Conservation (phyloP, 148 eudicot species). For the Chenopodium quinoa region DNA sequence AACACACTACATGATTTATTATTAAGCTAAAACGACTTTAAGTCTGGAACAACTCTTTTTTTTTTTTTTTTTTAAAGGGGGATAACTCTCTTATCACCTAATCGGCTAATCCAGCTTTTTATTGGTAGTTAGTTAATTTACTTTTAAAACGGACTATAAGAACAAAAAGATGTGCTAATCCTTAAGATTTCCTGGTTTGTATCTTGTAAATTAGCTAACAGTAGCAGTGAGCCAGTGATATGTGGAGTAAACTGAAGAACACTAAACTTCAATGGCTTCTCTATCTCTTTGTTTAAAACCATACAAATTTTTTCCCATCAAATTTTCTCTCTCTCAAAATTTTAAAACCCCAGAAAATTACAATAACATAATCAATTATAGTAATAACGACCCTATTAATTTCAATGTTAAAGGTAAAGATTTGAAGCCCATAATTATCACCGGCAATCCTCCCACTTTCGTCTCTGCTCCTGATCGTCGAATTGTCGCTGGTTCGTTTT, state of each 20-base stretch:
- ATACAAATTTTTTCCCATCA: slow-evolving; percentile 21
- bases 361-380: background rate
- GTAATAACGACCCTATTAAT: background rate
- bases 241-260: slow-evolving; percentile 15
- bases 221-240: background rate
- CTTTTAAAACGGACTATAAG: too few species aligned
- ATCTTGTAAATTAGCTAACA: background rate
- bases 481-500: slow-evolving; percentile 66
- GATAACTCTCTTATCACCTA: too few species aligned
- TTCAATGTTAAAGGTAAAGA: background rate
- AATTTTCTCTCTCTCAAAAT: slow-evolving; percentile 29
- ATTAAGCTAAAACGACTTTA: too few species aligned
- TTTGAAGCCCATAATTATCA: slow-evolving; percentile 61
- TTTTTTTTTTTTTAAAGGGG: too few species aligned
- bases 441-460: slow-evolving; percentile 70
- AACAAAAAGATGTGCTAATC: background rate
- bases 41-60: too few species aligned
- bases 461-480: slow-evolving; percentile 90
- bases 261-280: slow-evolving; percentile 22
- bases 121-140: too few species aligned
- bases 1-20: too few species aligned
- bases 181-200: background rate
- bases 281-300: slow-evolving; percentile 37
- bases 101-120: too few species aligned
- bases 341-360: slow-evolving; percentile 17